These are phyloP conservation scores for Cornus suecica DNA, from an alignment of 148 eudicot genomes.

Conservation along the genomic window DNA sequence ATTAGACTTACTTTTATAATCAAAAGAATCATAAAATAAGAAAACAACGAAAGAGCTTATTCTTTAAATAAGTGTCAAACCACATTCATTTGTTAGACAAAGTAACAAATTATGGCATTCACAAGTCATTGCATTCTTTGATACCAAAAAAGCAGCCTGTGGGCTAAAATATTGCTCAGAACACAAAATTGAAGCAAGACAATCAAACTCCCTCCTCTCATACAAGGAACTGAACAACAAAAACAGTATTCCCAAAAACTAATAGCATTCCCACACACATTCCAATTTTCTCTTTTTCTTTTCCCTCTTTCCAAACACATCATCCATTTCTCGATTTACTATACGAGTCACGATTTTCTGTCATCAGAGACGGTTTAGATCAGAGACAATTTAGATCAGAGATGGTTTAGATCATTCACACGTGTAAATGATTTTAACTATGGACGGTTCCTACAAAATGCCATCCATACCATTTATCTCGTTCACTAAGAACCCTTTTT, in stretches of 20 bases:
- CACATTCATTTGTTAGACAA: no score
- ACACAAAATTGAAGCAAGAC: background rate
- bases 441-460: constrained; percentile 17
- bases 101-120: background rate
- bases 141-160: background rate
- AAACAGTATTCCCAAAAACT: background rate
- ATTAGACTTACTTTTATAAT: no score
- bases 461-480: constrained; percentile 4
- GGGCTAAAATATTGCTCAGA: background rate
- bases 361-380: no score
- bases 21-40: no score
- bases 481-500: constrained; percentile 25
- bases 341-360: no score
- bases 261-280: background rate
- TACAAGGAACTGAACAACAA: background rate
- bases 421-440: no score
- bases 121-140: background rate
- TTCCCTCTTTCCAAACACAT: background rate
- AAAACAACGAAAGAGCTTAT: no score
- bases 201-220: background rate
- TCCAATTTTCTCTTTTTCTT: background rate
- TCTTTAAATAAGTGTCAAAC: no score
- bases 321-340: background rate
- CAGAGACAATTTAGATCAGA: no score
- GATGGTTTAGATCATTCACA: no score